These are phyloP conservation scores for Capniomyces stellatus DNA, from an alignment of 371 early-diverging fungal genomes.

Conservation along the genomic window DNA sequence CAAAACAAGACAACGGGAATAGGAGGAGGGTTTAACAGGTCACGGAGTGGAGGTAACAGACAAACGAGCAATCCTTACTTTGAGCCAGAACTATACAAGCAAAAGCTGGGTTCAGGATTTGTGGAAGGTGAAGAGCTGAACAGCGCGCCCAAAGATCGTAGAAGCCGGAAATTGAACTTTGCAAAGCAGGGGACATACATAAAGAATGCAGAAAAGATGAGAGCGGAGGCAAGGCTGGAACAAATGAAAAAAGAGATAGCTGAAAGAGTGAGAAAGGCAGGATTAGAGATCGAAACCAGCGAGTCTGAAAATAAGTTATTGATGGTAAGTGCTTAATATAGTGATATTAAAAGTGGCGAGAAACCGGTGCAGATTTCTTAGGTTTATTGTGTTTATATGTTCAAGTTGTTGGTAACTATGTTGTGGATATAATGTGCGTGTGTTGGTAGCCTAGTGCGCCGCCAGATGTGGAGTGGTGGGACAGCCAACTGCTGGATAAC, in stretches of 20 bases:
- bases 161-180: constrained; percentile 47
- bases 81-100: constrained; percentile 41
- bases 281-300: constrained; percentile 51
- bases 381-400: no score
- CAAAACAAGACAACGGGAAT: constrained; percentile 21
- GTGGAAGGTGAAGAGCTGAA: constrained; percentile 12
- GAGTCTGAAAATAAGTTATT: constrained; percentile 38
- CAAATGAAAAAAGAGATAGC: constrained; percentile 69
- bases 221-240: constrained; percentile 61
- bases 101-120: no score
- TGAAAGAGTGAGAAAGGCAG: constrained; percentile 55
- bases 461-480: constrained; percentile 93
- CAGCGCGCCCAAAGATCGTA: constrained; percentile 20
- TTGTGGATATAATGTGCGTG: no score
- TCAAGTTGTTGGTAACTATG: no score
- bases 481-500: constrained; percentile 57
- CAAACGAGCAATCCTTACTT: constrained; percentile 70
- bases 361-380: no score
- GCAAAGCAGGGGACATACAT: constrained; percentile 64
- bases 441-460: no score
- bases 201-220: constrained; percentile 55
- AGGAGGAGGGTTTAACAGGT: no score
- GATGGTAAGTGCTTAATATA: no score
- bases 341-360: no score
- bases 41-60: constrained; percentile 24